Evolutionary conservation across 495 filamentous ascomycete genomes (phyloP), one percentile per base, ranked within the genome.

Genomic region (Niebla homalea): DNA sequence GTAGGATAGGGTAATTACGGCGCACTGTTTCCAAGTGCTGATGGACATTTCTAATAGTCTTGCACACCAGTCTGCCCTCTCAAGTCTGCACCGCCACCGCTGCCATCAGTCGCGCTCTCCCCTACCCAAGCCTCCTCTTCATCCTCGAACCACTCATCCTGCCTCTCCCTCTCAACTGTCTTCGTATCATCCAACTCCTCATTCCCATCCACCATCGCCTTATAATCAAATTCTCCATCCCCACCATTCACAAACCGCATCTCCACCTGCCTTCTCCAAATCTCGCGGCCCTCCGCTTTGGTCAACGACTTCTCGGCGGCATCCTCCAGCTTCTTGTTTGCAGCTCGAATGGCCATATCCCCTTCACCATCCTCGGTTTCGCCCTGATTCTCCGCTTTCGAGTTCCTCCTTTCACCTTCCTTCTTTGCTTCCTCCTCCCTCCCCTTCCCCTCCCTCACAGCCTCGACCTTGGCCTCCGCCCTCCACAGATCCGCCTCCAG

Each of bases 201-300:
- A 61, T 81, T 78, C 39, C 72, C 68, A 58, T 90, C 87, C 22
- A 89, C 81, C 29, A 32, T 32, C 4, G 16, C 50, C 15, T 53
- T 64, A 57, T 90, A 90, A 38, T 87, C 83, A 53, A 93, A 89
- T 43, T 93, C 87, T 5, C 67, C 64, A 59, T 90, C 87, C 32
- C 73, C 72, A 1, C 86, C 86, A 22, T 72, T 65, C 26, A 90
- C 56, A 55, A 93, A 93, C 25, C 85, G 69, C 49, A 80, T 60
- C 19, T 74, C 69, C 68, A 90, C 78, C 59, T 81, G 83, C 58
- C 73, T 73, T 40, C 64, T 60, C 87, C 87, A 93, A 42, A 71
- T 67, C 60, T 70, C 70, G 54, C 67, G 63, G 4, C 82, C 86
- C 46, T 89, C 81, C 50, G 79, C 79, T 56, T 76, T 80, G 19